A percentile compares a stretch with the other conserved stretches of the same genome.
Evolutionary conservation across 1,284 basidiomycete genomes (phyloP).

Genomic region (Cerioporus squamosus): DNA sequence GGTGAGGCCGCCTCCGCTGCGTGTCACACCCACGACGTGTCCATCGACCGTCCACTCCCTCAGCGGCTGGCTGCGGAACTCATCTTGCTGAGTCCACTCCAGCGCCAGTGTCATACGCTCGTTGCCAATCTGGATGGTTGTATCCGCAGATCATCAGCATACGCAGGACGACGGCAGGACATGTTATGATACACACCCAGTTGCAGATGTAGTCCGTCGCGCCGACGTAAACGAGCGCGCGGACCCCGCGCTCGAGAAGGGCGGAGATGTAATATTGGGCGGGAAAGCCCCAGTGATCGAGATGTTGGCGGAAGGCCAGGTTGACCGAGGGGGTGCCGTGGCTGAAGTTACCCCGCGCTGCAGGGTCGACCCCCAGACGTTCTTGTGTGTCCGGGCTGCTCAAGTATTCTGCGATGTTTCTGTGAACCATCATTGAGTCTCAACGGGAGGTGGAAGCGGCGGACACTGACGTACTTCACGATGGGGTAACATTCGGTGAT

Average conservation of each 20-base stretch:
- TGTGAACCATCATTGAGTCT: conserved; percentile 23
- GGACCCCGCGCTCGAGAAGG: conserved; percentile 76
- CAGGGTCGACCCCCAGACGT: conserved; percentile 62
- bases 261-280: conserved; percentile 63
- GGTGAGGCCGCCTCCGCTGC: conserved; percentile 62
- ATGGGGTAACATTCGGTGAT: conserved; percentile 35
- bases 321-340: conserved; percentile 49
- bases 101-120: conserved; percentile 63
- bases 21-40: conserved; percentile 56
- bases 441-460: background rate
- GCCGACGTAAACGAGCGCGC: conserved; percentile 77
- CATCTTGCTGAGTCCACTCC: conserved; percentile 63
- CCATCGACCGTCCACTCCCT: conserved; percentile 59
- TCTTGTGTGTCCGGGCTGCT: conserved; percentile 54
- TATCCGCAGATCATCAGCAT: no score
- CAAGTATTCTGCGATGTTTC: conserved; percentile 58
- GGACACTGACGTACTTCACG: conserved; percentile 16
- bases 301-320: conserved; percentile 39
- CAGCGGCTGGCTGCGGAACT: conserved; percentile 50
- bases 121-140: conserved; percentile 47
- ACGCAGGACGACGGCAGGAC: background rate
- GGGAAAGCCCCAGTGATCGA: conserved; percentile 47
- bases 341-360: conserved; percentile 47
- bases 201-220: conserved; percentile 79
- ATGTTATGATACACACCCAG: conserved; percentile 50